Percentiles rank a stretch among this genome's conserved stretches.
These are phyloP conservation scores for Calamus simplicifolius DNA, from an alignment of 176 grass and related monocot genomes.

Conservation along the genomic window DNA sequence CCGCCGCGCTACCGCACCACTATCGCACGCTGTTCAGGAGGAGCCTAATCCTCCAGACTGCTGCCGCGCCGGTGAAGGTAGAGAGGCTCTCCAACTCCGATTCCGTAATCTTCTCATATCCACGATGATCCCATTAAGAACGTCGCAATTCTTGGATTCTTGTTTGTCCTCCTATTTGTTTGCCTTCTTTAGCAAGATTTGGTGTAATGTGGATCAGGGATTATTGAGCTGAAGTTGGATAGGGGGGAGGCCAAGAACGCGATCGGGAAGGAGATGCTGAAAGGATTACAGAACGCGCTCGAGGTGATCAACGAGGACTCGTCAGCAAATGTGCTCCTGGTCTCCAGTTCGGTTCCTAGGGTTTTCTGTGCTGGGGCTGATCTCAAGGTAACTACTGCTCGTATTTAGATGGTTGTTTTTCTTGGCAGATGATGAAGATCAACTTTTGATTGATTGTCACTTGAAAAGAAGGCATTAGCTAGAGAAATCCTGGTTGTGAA, in stretches of 20 bases:
- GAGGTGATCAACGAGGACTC: constrained; percentile 40
- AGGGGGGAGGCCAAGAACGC: constrained; percentile 69
- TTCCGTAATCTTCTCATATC: constrained; percentile 17
- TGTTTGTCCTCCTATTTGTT: not conserved
- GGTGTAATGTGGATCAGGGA: constrained; percentile 32
- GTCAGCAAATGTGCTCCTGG: constrained; percentile 53
- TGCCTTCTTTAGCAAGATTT: not conserved
- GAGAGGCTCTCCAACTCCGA: constrained; percentile 39
- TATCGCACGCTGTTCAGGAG: constrained; percentile 11
- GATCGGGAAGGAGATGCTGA: constrained; percentile 65
- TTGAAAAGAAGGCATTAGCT: no score
- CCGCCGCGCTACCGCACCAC: constrained; percentile 3
- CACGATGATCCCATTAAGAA: not conserved
- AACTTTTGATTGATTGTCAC: no score
- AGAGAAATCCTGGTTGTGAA: no score
- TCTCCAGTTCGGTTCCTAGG: constrained; percentile 64
- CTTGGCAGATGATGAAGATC: not conserved
- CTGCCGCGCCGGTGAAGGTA: constrained; percentile 30
- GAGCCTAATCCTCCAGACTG: constrained; percentile 36
- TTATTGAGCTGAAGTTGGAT: constrained; percentile 59
- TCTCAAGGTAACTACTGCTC: constrained; percentile 51
- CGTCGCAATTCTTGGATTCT: constrained; percentile 3
- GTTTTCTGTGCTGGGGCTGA: constrained; percentile 74
- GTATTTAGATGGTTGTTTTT: not conserved
- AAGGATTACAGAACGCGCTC: constrained; percentile 26